phyloP scores from a whole-genome alignment of 306 rosid species.

The Lathyrus aphaca region DNA sequence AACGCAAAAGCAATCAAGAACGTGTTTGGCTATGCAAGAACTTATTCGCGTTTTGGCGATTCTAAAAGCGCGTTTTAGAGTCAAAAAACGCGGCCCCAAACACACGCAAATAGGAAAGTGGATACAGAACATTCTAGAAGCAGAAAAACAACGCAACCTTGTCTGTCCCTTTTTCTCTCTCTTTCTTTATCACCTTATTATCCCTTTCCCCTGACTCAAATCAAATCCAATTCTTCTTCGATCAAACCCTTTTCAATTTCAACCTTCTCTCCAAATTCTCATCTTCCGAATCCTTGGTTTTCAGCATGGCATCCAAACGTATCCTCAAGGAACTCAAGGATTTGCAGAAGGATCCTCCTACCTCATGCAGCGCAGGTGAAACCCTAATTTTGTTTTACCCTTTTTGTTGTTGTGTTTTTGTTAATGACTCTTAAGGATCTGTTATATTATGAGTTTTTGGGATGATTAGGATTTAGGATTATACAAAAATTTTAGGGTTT shows the following conservation, averaged over 20 bases:
- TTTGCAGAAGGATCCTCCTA: conserved; percentile 91
- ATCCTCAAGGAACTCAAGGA: conserved; percentile 89
- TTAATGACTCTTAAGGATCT: conserved; percentile 5
- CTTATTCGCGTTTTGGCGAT: neutral
- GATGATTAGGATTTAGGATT: conserved; percentile 2
- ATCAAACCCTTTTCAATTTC: conserved; percentile 11
- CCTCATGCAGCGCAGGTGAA: conserved; percentile 89
- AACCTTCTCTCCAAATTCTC: neutral
- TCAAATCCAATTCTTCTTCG: conserved; percentile 27
- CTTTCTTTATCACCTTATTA: conserved; percentile 6
- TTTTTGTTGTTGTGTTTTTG: neutral
- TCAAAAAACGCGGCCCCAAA: conserved; percentile 3
- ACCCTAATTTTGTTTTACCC: conserved; percentile 3
- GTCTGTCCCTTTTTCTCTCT: neutral
- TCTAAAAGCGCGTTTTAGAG: neutral
- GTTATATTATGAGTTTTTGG: neutral
- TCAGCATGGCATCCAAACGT: conserved; percentile 77
- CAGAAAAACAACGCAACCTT: conserved; percentile 30
- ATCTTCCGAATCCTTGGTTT: neutral
- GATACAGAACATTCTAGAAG: conserved; percentile 53
- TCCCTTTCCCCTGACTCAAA: conserved; percentile 11
- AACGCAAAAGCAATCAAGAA: neutral
- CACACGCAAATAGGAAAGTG: neutral
- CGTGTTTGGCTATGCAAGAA: neutral
- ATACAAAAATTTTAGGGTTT: neutral